A percentile compares a stretch with the other conserved stretches of the same genome.
Conservation (phyloP, 2,329 filamentous ascomycete species). For the Fusarium sp. region DNA sequence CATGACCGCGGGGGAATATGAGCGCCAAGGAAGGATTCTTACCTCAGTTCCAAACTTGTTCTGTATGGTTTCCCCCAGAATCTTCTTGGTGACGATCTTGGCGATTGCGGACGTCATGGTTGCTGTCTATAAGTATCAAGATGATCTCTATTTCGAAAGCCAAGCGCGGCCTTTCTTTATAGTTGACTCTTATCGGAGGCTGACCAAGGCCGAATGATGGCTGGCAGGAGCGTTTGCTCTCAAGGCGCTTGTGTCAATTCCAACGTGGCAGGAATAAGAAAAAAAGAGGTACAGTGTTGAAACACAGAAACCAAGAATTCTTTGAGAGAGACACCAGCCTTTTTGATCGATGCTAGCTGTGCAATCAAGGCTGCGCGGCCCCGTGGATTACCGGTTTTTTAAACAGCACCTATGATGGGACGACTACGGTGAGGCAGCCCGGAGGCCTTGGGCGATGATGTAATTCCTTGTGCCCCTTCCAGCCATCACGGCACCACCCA, state of each 20-base stretch:
- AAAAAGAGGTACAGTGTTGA: slow-evolving; percentile 9
- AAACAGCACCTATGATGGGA: slow-evolving; percentile 18
- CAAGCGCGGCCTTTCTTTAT: slow-evolving; percentile 3
- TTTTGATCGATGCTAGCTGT: slow-evolving; percentile 9
- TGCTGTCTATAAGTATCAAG: not conserved
- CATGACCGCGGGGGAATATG: not conserved
- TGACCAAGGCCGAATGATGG: slow-evolving; percentile 4
- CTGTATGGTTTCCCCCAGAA: slow-evolving; percentile 66
- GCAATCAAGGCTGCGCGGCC: slow-evolving; percentile 8
- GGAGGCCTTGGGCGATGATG: slow-evolving; percentile 38
- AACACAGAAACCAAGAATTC: slow-evolving; percentile 1
- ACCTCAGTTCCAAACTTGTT: slow-evolving; percentile 71
- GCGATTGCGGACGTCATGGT: slow-evolving; percentile 65
- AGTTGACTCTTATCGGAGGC: not conserved
- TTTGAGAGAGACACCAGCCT: slow-evolving; percentile 4
- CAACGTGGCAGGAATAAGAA: slow-evolving; percentile 19
- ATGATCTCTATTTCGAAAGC: not conserved
- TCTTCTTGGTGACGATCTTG: slow-evolving; percentile 67
- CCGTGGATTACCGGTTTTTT: slow-evolving; percentile 36
- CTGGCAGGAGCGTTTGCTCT: slow-evolving; percentile 37
- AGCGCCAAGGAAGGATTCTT: slow-evolving; percentile 29
- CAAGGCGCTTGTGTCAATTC: slow-evolving; percentile 33
- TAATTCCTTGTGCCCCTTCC: slow-evolving; percentile 31
- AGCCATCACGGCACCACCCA: slow-evolving; percentile 5
- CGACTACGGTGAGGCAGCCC: slow-evolving; percentile 35